Percentiles rank a stretch among this genome's conserved stretches.
Evolutionary conservation across 148 eudicot species (phyloP).

Genomic region (Gaultheria prostrata): DNA sequence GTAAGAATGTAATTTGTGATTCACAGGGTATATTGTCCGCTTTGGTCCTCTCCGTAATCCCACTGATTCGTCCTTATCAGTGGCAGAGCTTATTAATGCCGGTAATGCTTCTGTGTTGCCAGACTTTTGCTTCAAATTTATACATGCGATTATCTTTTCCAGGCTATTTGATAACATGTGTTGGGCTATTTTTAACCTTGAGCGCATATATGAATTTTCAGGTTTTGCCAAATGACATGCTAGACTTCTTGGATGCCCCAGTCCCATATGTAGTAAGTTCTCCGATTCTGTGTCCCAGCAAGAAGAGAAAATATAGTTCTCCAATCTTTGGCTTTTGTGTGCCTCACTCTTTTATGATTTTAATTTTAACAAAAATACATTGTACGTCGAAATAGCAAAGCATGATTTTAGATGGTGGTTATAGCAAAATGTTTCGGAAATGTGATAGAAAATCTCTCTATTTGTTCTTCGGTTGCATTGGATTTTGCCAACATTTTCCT

Average conservation of each 20-base stretch:
- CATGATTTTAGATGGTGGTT: conserved; percentile 1
- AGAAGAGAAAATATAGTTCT: background rate
- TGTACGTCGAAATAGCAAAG: background rate
- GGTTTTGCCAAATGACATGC: conserved; percentile 96
- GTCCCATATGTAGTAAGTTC: conserved; percentile 91
- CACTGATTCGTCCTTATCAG: conserved; percentile 88
- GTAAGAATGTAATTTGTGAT: conserved; percentile 5
- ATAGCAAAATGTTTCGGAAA: background rate
- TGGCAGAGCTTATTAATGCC: conserved; percentile 99
- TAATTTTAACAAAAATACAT: background rate
- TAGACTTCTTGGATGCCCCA: conserved; percentile 97
- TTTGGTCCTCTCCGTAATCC: conserved; percentile 71
- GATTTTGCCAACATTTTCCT: background rate
- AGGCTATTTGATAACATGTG: conserved; percentile 2
- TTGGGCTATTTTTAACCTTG: background rate
- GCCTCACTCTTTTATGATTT: background rate
- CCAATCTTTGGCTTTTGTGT: background rate
- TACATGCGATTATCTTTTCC: background rate
- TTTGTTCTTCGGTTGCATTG: background rate
- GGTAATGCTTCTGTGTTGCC: conserved; percentile 35
- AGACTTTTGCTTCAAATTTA: background rate
- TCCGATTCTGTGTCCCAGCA: background rate
- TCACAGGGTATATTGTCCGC: conserved; percentile 84
- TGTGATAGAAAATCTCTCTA: background rate
- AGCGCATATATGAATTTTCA: conserved; percentile 28